These are phyloP conservation scores for Chlamydomonas eustigma DNA, from an alignment of 139 green algal species.

Conservation along the genomic window DNA sequence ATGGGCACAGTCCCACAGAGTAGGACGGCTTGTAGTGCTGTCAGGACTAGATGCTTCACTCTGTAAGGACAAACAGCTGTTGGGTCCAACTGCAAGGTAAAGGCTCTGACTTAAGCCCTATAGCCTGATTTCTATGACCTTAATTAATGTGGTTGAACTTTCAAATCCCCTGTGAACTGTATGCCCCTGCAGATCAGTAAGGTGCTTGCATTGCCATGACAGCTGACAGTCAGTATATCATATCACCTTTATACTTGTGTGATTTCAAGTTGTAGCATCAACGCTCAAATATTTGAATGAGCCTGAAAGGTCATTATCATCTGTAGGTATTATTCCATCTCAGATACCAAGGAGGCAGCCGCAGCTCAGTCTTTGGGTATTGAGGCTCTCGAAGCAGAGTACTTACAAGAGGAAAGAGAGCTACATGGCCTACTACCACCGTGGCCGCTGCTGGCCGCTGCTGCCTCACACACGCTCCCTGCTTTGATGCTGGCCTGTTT, in stretches of 20 bases:
- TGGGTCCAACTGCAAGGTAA: background rate
- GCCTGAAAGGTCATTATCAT: no score
- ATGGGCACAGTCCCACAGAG: conserved; percentile 31
- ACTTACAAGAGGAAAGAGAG: conserved; percentile 26
- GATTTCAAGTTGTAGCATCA: no score
- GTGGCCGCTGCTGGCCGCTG: conserved; percentile 48
- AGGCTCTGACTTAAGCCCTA: no score
- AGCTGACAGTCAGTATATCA: no score
- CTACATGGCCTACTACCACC: conserved; percentile 44
- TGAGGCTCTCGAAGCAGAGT: conserved; percentile 28
- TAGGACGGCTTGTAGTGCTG: conserved; percentile 45
- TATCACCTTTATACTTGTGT: no score
- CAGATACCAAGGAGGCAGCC: background rate
- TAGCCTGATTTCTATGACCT: no score
- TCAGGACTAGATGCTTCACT: conserved; percentile 50
- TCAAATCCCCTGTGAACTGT: no score
- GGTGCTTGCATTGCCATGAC: no score
- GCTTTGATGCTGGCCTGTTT: conserved; percentile 41
- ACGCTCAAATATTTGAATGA: no score
- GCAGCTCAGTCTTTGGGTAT: conserved; percentile 13
- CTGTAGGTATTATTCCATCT: background rate
- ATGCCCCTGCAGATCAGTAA: no score
- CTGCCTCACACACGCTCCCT: conserved; percentile 2
- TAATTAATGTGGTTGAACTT: no score
- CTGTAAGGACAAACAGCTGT: conserved; percentile 48